Base-by-base conservation (phyloP, 2,329 filamentous ascomycete species). In the Apiospora saccharicola region DNA sequence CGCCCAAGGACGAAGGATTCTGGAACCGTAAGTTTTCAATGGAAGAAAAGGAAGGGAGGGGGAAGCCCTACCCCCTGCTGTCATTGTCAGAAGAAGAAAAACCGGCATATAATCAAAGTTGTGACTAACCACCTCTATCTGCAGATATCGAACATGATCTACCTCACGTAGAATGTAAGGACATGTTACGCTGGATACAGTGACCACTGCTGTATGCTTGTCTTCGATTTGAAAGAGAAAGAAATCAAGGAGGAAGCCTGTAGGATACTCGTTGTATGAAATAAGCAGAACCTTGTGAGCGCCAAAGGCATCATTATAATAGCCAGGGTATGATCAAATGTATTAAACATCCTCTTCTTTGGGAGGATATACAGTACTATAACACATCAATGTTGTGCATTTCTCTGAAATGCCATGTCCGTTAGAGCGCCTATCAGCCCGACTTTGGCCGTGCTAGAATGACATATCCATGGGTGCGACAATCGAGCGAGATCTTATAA, bases 81-180 rank as follows among this genome's bases (percentile, higher is more conserved):
- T 19, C 22, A 26, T 30, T 14, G 10, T 26, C 49, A 14, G 5
- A 24, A 14, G 3, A 4, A 51, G 47, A 22, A 51, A 51, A 51
- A 13, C 13, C 13, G 19, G 51, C 51, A 57, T 0, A 34, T 2
- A 57, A 26, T 30, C 14, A 57, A 16, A 57, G 26, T 22, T 8
- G 6, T 14, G 8, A 57, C 53, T 57, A 64, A 41, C 30, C 53
- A 22, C 53, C 13, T 64, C 19, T 57, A 4, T 22, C 34, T 64
- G 30, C 57, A 68, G 41, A 47, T 47, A 70, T 79, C 44, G 77
- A 80, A 72, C 44, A 72, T 24, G 68, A 72, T 2, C 46, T 77
- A 53, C 76, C 76, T 6, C 76, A 77, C 70, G 75, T 74, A 24
- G 57, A 73, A 24, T 79, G 78, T 67, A 74, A 70, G 10, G 77